Percentiles rank a stretch among this genome's conserved stretches.
phyloP scores from a whole-genome alignment of 1,139 yeast genomes.

The Zygosaccharomyces pseudobailii region DNA sequence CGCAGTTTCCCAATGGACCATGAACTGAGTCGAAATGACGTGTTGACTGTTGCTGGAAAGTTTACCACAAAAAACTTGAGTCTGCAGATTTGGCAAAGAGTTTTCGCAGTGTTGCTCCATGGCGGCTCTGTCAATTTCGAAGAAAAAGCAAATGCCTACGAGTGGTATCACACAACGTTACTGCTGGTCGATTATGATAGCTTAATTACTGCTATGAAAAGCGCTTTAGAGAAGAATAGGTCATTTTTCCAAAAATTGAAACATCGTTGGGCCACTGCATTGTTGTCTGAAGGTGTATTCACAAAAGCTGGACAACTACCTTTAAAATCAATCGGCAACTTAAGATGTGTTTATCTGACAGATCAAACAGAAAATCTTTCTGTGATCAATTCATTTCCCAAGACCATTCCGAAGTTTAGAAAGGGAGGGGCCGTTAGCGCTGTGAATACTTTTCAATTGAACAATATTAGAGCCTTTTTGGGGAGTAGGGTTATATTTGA shows the following conservation, averaged over 20 bases:
- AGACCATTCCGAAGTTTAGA: slow-evolving; percentile 15
- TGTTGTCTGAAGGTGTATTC: slow-evolving; percentile 40
- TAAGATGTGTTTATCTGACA: slow-evolving; percentile 44
- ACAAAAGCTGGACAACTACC: slow-evolving; percentile 31
- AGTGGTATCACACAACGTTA: slow-evolving; percentile 19
- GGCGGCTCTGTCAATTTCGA: slow-evolving; percentile 35
- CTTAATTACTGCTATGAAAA: slow-evolving; percentile 5
- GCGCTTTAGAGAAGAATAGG: not conserved
- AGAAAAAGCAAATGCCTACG: slow-evolving; percentile 1
- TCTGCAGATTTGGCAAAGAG: slow-evolving; percentile 34
- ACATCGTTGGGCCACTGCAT: slow-evolving; percentile 35
- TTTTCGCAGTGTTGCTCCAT: slow-evolving; percentile 33
- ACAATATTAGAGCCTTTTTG: slow-evolving; percentile 43
- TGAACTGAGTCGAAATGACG: slow-evolving; percentile 41
- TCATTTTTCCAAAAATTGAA: slow-evolving; percentile 15
- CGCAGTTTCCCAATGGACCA: slow-evolving; percentile 52
- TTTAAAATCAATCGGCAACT: slow-evolving; percentile 11
- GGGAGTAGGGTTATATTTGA: slow-evolving; percentile 54
- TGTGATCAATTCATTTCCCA: slow-evolving; percentile 18
- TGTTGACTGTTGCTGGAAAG: slow-evolving; percentile 39
- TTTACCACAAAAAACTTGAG: slow-evolving; percentile 14
- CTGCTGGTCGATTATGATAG: slow-evolving; percentile 15
- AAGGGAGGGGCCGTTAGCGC: slow-evolving; percentile 14
- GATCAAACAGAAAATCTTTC: slow-evolving; percentile 16
- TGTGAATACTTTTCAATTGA: slow-evolving; percentile 37